Conservation (phyloP, 2,329 filamentous ascomycete genomes). For the Sphaerulina vaccinii region DNA sequence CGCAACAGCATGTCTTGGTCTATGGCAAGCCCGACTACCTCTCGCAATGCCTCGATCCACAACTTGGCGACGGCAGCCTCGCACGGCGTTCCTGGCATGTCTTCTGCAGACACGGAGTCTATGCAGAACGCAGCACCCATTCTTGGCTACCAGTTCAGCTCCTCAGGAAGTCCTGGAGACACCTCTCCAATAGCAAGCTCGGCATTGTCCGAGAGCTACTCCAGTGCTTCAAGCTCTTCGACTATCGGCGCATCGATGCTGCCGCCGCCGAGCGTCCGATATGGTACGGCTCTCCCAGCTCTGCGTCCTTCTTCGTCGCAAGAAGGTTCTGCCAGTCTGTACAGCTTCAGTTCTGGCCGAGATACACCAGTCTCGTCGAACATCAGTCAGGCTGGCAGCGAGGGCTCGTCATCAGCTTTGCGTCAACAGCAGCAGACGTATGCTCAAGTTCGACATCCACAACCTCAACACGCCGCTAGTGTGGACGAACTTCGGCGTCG, state of each 20-base stretch:
- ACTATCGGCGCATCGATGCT: constrained; percentile 24
- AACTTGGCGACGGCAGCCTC: constrained; percentile 1
- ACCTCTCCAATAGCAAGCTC: constrained; percentile 27
- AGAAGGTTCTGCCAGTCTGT: constrained; percentile 27
- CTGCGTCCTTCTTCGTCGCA: constrained; percentile 21
- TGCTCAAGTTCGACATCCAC: constrained; percentile 23
- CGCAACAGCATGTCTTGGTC: constrained; percentile 35
- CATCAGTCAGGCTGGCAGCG: constrained; percentile 12
- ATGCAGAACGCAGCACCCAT: constrained; percentile 13
- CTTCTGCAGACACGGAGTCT: constrained; percentile 18
- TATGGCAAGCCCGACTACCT: constrained; percentile 15
- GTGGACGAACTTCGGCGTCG: constrained; percentile 29
- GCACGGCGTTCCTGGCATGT: constrained; percentile 13
- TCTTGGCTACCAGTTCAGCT: constrained; percentile 33
- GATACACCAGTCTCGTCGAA: constrained; percentile 20
- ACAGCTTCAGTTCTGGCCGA: constrained; percentile 33
- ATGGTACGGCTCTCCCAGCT: constrained; percentile 16
- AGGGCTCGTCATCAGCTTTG: constrained; percentile 9
- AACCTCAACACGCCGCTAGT: constrained; percentile 30
- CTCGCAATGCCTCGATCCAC: constrained; percentile 19
- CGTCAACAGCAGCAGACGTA: constrained; percentile 18
- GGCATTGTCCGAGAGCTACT: constrained; percentile 24
- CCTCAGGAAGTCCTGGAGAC: constrained; percentile 28
- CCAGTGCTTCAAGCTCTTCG: constrained; percentile 23
- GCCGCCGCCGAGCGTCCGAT: constrained; percentile 24